Evolutionary conservation across 495 filamentous ascomycete species (phyloP).

Genomic region (Bacidia rubella): DNA sequence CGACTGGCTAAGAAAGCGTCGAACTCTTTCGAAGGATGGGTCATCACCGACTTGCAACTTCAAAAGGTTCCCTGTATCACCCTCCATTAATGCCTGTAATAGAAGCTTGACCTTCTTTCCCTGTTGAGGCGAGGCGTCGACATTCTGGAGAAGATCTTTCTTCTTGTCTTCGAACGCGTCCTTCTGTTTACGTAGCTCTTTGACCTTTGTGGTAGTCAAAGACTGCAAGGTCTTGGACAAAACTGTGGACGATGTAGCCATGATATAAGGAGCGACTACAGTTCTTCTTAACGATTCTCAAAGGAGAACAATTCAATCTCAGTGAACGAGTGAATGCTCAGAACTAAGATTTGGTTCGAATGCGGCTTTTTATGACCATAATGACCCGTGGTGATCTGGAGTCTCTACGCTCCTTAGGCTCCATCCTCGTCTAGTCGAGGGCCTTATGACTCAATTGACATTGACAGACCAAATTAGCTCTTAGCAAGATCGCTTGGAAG

Average conservation of each 20-base stretch:
- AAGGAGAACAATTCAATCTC: too few species aligned
- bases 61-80: background rate
- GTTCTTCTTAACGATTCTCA: too few species aligned
- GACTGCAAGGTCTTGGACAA: constrained; percentile 50
- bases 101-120: constrained; percentile 26
- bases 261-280: too few species aligned
- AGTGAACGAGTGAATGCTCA: too few species aligned
- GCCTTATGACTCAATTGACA: background rate
- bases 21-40: constrained; percentile 31
- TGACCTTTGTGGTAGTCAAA: constrained; percentile 52
- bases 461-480: background rate
- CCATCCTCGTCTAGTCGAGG: too few species aligned
- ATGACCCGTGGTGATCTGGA: background rate
- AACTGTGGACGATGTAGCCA: constrained; percentile 20
- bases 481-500: too few species aligned
- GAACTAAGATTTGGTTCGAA: too few species aligned
- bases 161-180: constrained; percentile 33
- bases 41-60: constrained; percentile 10
- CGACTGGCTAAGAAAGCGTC: constrained; percentile 42
- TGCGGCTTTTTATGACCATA: background rate
- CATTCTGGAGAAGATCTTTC: constrained; percentile 15
- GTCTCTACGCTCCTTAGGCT: too few species aligned
- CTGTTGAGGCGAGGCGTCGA: constrained; percentile 20
- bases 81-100: constrained; percentile 24
- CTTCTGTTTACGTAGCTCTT: constrained; percentile 46